phyloP scores from a whole-genome alignment of 768 basidiomycete species.

The Russula vinacea region DNA sequence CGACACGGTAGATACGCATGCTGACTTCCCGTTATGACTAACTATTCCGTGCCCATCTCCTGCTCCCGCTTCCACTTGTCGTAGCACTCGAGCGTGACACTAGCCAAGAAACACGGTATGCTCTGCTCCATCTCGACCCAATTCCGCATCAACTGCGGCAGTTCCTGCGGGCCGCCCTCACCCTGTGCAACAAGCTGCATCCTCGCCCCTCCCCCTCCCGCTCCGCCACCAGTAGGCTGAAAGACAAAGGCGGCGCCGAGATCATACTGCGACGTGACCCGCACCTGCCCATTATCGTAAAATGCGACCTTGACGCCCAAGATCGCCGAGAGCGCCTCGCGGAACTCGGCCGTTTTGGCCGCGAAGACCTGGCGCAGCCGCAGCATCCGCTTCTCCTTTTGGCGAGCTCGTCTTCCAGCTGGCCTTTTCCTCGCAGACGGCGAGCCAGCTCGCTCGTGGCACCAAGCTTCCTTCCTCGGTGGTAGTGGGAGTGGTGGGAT shows the following conservation, averaged over 20 bases:
- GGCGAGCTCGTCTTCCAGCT: slow-evolving; percentile 61
- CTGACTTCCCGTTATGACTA: background rate
- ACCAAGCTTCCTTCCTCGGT: slow-evolving; percentile 43
- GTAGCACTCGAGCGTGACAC: slow-evolving; percentile 83
- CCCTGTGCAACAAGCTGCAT: slow-evolving; percentile 77
- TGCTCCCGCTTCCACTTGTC: slow-evolving; percentile 59
- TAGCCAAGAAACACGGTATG: slow-evolving; percentile 86
- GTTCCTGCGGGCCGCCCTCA: slow-evolving; percentile 69
- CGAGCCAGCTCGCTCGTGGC: slow-evolving; percentile 77
- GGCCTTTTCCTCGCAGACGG: slow-evolving; percentile 65
- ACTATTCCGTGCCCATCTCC: slow-evolving; percentile 20
- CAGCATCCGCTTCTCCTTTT: slow-evolving; percentile 79
- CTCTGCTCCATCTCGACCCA: slow-evolving; percentile 87
- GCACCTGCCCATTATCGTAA: slow-evolving; percentile 84
- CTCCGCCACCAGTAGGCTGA: slow-evolving; percentile 47
- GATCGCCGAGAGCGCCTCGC: slow-evolving; percentile 84
- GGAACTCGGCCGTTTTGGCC: slow-evolving; percentile 85
- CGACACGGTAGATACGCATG: background rate
- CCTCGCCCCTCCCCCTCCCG: slow-evolving; percentile 38
- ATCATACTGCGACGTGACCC: slow-evolving; percentile 89
- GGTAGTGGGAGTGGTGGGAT: background rate
- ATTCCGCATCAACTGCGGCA: slow-evolving; percentile 72
- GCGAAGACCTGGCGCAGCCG: slow-evolving; percentile 84
- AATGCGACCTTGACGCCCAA: slow-evolving; percentile 91
- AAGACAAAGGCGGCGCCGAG: slow-evolving; percentile 85